Evolutionary conservation across 1,139 yeast genomes (phyloP).

Genomic region (Wickerhamiella infanticola): DNA sequence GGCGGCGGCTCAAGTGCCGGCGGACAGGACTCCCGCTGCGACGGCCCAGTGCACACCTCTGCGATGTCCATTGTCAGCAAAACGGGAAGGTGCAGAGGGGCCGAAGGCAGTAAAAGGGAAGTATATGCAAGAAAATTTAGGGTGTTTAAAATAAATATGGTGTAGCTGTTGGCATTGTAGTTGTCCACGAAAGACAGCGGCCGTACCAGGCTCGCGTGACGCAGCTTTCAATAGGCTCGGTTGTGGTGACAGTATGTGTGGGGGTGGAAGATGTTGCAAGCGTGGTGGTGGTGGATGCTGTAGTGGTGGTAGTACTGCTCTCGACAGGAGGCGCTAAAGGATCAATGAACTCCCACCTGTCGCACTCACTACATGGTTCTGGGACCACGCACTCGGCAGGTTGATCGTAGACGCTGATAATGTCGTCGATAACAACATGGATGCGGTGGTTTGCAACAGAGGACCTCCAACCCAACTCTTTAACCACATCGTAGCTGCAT

Average conservation of each 20-base stretch:
- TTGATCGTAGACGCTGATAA: constrained; percentile 53
- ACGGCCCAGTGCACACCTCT: neutral
- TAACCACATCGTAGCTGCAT: constrained; percentile 81
- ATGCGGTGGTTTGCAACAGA: constrained; percentile 79
- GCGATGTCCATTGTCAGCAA: neutral
- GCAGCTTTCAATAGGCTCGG: constrained; percentile 11
- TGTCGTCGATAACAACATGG: constrained; percentile 77
- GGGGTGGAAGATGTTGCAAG: neutral
- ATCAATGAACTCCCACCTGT: constrained; percentile 71
- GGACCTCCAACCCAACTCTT: constrained; percentile 84
- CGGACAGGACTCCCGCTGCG: neutral
- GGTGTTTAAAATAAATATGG: neutral
- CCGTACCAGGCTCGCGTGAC: constrained; percentile 18
- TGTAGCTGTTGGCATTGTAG: neutral
- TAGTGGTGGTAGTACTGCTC: constrained; percentile 8
- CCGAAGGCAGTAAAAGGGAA: neutral
- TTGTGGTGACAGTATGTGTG: constrained; percentile 6
- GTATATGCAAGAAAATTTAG: neutral
- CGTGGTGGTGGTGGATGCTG: constrained; percentile 1
- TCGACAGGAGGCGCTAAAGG: constrained; percentile 17
- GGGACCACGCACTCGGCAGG: constrained; percentile 64
- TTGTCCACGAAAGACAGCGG: constrained; percentile 15
- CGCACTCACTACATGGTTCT: constrained; percentile 60
- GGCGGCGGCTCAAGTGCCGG: neutral
- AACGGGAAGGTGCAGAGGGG: neutral